Evolutionary conservation across 345 rosid species (phyloP).

Genomic region (Salix udensis): DNA sequence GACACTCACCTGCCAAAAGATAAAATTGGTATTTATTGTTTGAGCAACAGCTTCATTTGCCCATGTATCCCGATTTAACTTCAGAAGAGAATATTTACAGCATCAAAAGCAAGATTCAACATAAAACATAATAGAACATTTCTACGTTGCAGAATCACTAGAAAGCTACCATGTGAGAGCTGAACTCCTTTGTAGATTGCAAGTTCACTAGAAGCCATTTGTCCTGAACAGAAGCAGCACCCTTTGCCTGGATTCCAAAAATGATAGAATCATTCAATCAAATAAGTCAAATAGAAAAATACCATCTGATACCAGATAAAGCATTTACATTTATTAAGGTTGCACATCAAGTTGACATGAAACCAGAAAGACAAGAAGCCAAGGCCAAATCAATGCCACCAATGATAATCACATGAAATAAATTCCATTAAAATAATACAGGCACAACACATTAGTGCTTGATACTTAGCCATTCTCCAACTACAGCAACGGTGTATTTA

Average conservation of each 20-base stretch:
- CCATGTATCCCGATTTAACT: constrained; percentile 99
- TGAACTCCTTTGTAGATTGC: constrained; percentile 87
- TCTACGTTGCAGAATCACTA: not conserved
- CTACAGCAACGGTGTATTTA: not conserved
- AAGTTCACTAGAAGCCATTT: constrained; percentile 96
- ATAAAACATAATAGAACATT: not conserved
- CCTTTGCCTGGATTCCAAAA: constrained; percentile 65
- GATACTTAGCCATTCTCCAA: not conserved
- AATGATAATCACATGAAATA: not conserved
- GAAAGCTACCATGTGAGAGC: constrained; percentile 76
- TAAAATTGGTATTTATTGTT: constrained; percentile 76
- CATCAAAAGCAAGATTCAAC: not conserved
- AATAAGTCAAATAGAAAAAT: constrained; percentile 5
- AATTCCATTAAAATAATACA: no score
- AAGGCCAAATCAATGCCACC: not conserved
- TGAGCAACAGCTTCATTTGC: constrained; percentile 92
- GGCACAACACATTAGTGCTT: not conserved
- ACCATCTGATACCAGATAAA: not conserved
- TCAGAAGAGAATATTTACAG: constrained; percentile 29
- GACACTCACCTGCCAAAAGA: constrained; percentile 88
- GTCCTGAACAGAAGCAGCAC: constrained; percentile 63
- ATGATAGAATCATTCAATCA: constrained; percentile 4
- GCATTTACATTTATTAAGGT: not conserved
- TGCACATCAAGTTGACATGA: not conserved
- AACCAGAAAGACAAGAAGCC: not conserved